phyloP scores from a whole-genome alignment of 192 early-diverging fungal genomes.

The Podila minutissima region DNA sequence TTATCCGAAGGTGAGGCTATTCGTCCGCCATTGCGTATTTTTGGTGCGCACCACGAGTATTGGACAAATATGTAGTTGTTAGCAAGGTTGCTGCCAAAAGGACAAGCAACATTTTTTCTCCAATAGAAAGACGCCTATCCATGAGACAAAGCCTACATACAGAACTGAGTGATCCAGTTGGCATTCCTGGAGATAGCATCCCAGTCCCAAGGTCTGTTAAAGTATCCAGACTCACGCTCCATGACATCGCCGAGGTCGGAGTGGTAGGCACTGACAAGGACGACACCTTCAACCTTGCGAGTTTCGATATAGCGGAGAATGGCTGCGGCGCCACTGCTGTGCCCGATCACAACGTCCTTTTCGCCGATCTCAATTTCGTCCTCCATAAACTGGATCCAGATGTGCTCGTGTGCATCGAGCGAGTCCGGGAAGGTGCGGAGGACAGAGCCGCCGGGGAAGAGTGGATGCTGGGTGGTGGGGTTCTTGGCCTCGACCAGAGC shows the following conservation, averaged over 20 bases:
- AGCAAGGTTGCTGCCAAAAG: too few species aligned
- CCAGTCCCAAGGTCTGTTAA: conserved; percentile 53
- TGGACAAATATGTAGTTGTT: too few species aligned
- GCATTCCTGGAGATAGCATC: conserved; percentile 43
- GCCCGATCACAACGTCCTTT: conserved; percentile 47
- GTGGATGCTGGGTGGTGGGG: conserved; percentile 5
- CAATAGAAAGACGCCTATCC: neutral
- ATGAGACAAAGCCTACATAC: conserved; percentile 8
- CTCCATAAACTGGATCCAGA: conserved; percentile 51
- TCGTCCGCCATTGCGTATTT: neutral
- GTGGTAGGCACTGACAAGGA: conserved; percentile 54
- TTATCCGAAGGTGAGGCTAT: conserved; percentile 42
- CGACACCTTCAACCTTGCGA: conserved; percentile 44
- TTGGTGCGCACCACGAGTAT: too few species aligned
- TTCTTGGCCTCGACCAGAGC: conserved; percentile 29
- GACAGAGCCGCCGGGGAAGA: conserved; percentile 42
- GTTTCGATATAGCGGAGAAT: conserved; percentile 45
- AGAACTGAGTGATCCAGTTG: conserved; percentile 47
- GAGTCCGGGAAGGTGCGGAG: conserved; percentile 51
- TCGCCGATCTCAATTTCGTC: conserved; percentile 34
- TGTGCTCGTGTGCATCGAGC: conserved; percentile 41
- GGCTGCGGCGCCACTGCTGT: conserved; percentile 49
- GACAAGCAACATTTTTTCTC: neutral
- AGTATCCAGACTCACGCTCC: conserved; percentile 51
- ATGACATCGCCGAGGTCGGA: conserved; percentile 42